These are phyloP conservation scores for Colletotrichum cuscutae DNA, from an alignment of 2,329 filamentous ascomycete genomes.

Conservation along the genomic window DNA sequence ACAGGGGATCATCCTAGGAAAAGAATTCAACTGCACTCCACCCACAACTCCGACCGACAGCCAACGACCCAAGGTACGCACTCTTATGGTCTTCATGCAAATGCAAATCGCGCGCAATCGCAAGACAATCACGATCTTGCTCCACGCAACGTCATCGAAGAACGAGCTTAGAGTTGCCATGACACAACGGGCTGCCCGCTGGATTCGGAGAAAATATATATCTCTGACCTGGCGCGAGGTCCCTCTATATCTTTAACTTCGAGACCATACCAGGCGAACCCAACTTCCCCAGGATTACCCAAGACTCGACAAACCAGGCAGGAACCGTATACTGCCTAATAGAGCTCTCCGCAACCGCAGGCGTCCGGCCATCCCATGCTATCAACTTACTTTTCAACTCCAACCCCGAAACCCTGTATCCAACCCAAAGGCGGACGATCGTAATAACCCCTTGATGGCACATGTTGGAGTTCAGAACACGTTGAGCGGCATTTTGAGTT, in stretches of 20 bases:
- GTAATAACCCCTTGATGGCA: slow-evolving; percentile 9
- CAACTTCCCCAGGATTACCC: slow-evolving; percentile 15
- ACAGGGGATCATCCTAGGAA: slow-evolving; percentile 18
- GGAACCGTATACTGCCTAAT: neutral
- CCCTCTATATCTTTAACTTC: slow-evolving; percentile 1
- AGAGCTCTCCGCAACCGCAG: neutral
- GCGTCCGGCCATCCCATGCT: neutral
- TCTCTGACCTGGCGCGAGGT: slow-evolving; percentile 19
- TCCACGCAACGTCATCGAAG: slow-evolving; percentile 22
- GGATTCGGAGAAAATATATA: slow-evolving; percentile 21
- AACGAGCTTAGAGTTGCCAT: neutral
- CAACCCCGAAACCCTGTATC: slow-evolving; percentile 2
- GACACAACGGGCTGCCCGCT: slow-evolving; percentile 13
- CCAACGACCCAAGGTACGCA: neutral
- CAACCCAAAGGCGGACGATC: slow-evolving; percentile 13
- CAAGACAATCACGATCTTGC: slow-evolving; percentile 8
- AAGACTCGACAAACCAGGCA: neutral
- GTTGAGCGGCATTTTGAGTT: slow-evolving; percentile 21
- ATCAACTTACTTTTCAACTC: neutral
- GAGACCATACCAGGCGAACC: neutral
- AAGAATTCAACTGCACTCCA: slow-evolving; percentile 18
- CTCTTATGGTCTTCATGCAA: neutral
- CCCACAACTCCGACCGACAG: neutral
- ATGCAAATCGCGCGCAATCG: slow-evolving; percentile 17
- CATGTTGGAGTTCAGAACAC: slow-evolving; percentile 16